These are phyloP conservation scores for Tricholoma saponaceum DNA, from an alignment of 768 basidiomycete genomes.

Conservation along the genomic window DNA sequence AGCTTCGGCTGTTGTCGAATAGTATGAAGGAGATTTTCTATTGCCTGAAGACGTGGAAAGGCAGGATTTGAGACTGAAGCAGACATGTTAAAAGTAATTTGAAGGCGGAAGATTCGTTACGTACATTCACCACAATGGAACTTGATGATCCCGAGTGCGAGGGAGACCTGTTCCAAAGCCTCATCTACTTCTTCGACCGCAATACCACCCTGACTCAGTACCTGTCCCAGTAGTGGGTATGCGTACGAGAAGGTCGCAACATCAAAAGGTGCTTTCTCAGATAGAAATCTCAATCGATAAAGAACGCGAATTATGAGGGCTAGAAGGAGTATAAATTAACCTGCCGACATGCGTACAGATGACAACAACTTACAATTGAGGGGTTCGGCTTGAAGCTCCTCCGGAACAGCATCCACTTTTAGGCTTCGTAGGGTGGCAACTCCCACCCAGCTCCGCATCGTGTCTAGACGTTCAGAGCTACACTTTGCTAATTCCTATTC, in stretches of 20 bases:
- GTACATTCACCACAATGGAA: constrained; percentile 73
- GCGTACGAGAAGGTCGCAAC: constrained; percentile 81
- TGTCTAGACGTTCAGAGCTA: constrained; percentile 71
- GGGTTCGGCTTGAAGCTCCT: constrained; percentile 68
- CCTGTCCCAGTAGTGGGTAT: constrained; percentile 68
- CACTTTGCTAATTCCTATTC: constrained; percentile 63
- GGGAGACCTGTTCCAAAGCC: constrained; percentile 70
- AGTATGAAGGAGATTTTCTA: constrained; percentile 66
- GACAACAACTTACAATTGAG: constrained; percentile 46
- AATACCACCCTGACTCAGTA: constrained; percentile 69
- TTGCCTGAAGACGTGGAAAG: constrained; percentile 71
- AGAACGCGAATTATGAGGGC: constrained; percentile 81
- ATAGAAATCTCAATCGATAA: constrained; percentile 75
- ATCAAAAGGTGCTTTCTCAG: constrained; percentile 81
- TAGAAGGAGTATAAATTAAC: constrained; percentile 23
- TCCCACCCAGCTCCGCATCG: constrained; percentile 68
- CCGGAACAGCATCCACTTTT: constrained; percentile 62
- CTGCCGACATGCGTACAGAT: background rate
- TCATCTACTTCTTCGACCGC: constrained; percentile 65
- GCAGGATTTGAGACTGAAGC: constrained; percentile 58
- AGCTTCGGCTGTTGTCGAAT: constrained; percentile 77
- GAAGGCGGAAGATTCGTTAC: constrained; percentile 20
- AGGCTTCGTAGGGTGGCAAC: constrained; percentile 79
- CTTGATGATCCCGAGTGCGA: constrained; percentile 66
- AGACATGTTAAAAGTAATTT: background rate